Conservation (phyloP, 805 yeast genomes). For the Candida yuanshanica region DNA sequence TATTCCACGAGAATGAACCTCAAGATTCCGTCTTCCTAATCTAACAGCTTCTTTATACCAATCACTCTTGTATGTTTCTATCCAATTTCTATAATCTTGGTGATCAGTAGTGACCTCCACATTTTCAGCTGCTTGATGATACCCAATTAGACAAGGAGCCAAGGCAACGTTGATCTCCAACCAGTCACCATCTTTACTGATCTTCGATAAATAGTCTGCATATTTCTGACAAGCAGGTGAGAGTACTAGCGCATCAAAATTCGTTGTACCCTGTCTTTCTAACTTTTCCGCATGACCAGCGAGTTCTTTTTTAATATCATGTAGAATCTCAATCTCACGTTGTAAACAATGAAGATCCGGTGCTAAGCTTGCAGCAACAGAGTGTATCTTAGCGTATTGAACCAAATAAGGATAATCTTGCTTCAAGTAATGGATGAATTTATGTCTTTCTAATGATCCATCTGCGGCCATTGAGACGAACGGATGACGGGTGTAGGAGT, state of each 20-base stretch:
- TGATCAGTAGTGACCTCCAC: constrained; percentile 29
- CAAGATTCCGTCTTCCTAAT: constrained; percentile 45
- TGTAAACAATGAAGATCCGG: constrained; percentile 47
- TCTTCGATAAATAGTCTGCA: constrained; percentile 50
- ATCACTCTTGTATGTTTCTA: constrained; percentile 53
- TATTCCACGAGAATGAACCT: constrained; percentile 35
- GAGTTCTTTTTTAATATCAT: constrained; percentile 50
- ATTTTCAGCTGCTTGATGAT: constrained; percentile 40
- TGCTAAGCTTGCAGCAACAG: constrained; percentile 57
- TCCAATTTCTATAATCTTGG: constrained; percentile 43
- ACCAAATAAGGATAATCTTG: constrained; percentile 66
- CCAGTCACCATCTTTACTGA: constrained; percentile 53
- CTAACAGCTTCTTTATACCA: constrained; percentile 50
- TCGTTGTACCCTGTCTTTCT: constrained; percentile 35
- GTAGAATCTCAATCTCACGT: constrained; percentile 45
- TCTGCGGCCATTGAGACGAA: constrained; percentile 52
- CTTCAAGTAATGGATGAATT: constrained; percentile 45
- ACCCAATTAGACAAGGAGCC: constrained; percentile 73
- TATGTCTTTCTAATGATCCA: constrained; percentile 41
- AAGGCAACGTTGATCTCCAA: constrained; percentile 61
- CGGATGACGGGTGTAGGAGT: constrained; percentile 50
- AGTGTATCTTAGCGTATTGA: constrained; percentile 64
- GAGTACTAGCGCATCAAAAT: constrained; percentile 41
- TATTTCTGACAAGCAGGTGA: constrained; percentile 56
- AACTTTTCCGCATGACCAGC: constrained; percentile 49